These are phyloP conservation scores for Graphiopsis chlorocephala DNA, from an alignment of 2,329 filamentous ascomycete species.

Conservation along the genomic window DNA sequence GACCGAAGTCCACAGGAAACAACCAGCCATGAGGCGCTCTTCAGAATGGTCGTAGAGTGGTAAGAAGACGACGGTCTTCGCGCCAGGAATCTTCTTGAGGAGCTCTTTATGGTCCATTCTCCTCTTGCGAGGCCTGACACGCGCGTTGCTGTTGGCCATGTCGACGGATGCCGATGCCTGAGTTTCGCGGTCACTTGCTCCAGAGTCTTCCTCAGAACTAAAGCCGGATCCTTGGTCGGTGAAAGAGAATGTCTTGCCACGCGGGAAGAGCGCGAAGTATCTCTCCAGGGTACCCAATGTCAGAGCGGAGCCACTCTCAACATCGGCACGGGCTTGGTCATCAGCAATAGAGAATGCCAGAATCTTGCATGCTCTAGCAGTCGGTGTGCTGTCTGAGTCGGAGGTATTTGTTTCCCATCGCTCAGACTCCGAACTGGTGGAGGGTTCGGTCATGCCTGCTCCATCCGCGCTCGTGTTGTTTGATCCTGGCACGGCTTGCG, in stretches of 20 bases:
- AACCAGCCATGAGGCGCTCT: constrained; percentile 44
- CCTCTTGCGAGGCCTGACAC: constrained; percentile 29
- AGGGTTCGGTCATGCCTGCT: neutral
- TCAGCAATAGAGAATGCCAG: constrained; percentile 26
- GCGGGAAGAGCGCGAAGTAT: constrained; percentile 28
- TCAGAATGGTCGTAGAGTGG: constrained; percentile 51
- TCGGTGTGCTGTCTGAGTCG: constrained; percentile 25
- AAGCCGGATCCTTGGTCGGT: constrained; percentile 25
- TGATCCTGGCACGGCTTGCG: neutral
- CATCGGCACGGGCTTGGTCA: constrained; percentile 24
- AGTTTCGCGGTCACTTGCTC: constrained; percentile 19
- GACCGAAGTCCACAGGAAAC: constrained; percentile 45
- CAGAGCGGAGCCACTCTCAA: constrained; percentile 25
- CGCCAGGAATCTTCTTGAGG: constrained; percentile 36
- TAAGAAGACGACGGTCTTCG: constrained; percentile 49
- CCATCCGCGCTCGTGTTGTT: neutral
- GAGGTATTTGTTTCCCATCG: constrained; percentile 18
- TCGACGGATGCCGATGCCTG: constrained; percentile 38
- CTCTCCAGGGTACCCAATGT: constrained; percentile 21
- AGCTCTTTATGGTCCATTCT: constrained; percentile 39
- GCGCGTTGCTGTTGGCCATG: constrained; percentile 17
- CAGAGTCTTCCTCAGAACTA: constrained; percentile 28
- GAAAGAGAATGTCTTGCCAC: constrained; percentile 30
- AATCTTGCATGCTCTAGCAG: constrained; percentile 24
- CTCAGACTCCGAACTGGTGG: neutral